phyloP scores from a whole-genome alignment of 192 early-diverging fungal genomes.

The Coemansia sp. region DNA sequence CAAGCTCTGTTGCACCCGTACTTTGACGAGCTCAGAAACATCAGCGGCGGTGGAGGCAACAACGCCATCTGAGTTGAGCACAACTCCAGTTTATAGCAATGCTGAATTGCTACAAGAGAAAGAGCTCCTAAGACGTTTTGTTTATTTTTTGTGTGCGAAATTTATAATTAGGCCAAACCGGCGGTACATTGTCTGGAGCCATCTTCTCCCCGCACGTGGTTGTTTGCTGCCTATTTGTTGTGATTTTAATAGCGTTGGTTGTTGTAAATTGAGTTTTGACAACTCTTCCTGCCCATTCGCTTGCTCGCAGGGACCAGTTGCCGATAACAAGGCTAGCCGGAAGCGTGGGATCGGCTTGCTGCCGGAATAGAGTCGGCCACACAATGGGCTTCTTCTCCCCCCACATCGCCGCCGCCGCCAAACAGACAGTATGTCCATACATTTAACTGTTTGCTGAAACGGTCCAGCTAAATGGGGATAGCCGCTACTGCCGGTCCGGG shows the following conservation, averaged over 20 bases:
- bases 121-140: not conserved
- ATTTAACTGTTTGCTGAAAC: not conserved
- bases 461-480: not conserved
- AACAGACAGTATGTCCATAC: not conserved
- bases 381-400: constrained; percentile 1
- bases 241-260: not conserved
- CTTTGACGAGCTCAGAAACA: constrained; percentile 52
- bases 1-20: constrained; percentile 66
- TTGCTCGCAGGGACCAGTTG: not conserved
- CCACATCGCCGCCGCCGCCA: not conserved
- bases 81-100: not conserved
- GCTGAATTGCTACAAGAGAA: not conserved
- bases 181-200: not conserved
- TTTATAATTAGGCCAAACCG: not conserved
- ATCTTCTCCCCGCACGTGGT: not conserved
- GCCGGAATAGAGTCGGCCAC: constrained; percentile 5
- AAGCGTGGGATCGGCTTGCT: not conserved
- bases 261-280: not conserved
- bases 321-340: not conserved
- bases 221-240: not conserved
- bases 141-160: constrained; percentile 4
- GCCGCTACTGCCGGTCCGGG: constrained; percentile 7
- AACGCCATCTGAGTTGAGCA: constrained; percentile 11
- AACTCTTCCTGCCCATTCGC: not conserved
- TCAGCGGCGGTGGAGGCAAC: constrained; percentile 17